Base-by-base conservation (phyloP, 192 early-diverging fungal species). In the Borealophlyctis nickersoniae region DNA sequence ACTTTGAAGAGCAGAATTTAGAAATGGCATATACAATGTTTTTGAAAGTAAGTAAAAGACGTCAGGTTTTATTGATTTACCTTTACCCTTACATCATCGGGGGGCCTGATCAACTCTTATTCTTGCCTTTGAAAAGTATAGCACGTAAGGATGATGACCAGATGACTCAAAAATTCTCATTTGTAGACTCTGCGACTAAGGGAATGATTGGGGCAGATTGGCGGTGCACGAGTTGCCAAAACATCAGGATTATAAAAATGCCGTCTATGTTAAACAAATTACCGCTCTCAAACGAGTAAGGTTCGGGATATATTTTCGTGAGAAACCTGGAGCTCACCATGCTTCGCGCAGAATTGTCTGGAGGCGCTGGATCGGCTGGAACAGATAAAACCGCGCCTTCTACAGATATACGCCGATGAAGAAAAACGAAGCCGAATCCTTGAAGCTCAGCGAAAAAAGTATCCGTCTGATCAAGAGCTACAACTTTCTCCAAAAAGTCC, bases 11-110 rank as follows among this genome's bases (percentile, higher is more conserved):
- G 67, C 73, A 83, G 65, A 85, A 91, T 60, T 62, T 85, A 7
- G 78, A 85, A 53, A 77, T 77, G 24, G 86, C 87, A 1, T 91
- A 91, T 56, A 76, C 88, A n/a, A 71, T 82, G 32, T 89, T 87
- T 61, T 73, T 91, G 77, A 78, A 82, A 3, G 39, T 45, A n/a
- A n/a, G 39, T 88, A 83, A 65, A 77, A 76, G 53, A 82, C 70
- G 80, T 84, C 71, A 36, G 80, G 26, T 1, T 3, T 36, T 36
- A 30, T 16, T 34, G 0, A 50, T 26, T 45, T 26, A 7, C 33
- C n/a, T n/a, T 24, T 7, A 28, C 14, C 19, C 22, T 19, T 9
- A 49, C n/a, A 31, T 11, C 24, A 33, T 1, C 31, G 23, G 13
- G 19, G 34, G 0, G 23, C 16, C 7, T 24, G 49, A 56, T 27